Evolutionary conservation across 1,284 basidiomycete genomes (phyloP).

Genomic region (Earliella scabrosa): DNA sequence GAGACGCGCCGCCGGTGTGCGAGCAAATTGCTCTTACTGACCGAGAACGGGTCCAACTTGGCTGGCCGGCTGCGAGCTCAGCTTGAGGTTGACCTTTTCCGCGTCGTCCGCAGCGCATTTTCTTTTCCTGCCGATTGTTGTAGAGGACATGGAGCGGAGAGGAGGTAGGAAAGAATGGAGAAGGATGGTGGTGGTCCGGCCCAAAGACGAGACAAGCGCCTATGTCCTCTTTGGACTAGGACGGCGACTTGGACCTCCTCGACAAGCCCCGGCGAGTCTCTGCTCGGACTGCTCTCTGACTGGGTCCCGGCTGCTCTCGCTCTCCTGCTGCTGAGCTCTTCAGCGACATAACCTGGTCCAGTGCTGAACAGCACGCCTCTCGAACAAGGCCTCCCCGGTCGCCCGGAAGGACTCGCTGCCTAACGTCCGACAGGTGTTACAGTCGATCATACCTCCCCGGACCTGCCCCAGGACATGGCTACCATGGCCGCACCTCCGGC

Average conservation of each 20-base stretch:
- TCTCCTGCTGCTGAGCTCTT: conserved; percentile 1
- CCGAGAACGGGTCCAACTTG: conserved; percentile 76
- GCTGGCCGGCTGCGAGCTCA: conserved; percentile 47
- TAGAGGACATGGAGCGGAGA: conserved; percentile 17
- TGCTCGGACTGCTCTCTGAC: neutral
- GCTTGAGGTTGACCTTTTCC: conserved; percentile 48
- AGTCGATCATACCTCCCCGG: neutral
- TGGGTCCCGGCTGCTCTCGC: neutral
- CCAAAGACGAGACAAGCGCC: too few relatives aligned
- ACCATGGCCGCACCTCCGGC: conserved; percentile 22
- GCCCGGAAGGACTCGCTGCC: neutral
- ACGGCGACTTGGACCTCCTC: conserved; percentile 15
- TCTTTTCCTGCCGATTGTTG: conserved; percentile 55
- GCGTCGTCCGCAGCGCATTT: conserved; percentile 53
- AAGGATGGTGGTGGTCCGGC: neutral
- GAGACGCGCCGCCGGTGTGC: neutral
- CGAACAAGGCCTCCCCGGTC: neutral
- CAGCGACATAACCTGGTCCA: conserved; percentile 8
- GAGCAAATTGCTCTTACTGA: conserved; percentile 40
- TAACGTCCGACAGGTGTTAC: conserved; percentile 9
- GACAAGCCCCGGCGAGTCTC: neutral
- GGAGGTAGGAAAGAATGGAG: neutral
- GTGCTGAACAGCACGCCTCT: too few relatives aligned
- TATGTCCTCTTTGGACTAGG: conserved; percentile 18
- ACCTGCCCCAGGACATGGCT: conserved; percentile 8